Evolutionary conservation across 148 eudicot species (phyloP), one percentile per base, ranked within the genome.

Genomic region (Fagopyrum homotropicum): DNA sequence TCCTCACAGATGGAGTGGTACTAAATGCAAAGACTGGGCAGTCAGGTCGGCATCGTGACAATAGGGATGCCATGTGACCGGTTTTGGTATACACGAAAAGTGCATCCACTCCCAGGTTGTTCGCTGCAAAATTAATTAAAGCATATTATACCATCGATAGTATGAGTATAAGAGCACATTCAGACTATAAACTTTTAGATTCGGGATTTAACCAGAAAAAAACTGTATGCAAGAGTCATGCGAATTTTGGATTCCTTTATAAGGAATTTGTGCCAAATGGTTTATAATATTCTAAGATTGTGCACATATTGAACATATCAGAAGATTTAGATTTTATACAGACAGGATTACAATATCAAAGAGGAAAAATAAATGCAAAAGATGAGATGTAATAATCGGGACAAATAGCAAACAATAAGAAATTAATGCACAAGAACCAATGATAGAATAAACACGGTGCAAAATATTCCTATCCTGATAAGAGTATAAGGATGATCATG

Each of bases 21-120:
- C 96, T 91, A 72, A 94, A 94, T 15, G 98, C 98, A 75, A 94
- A 94, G 78, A 94, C 89, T 45, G 98, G 98, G 83, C 98, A 94
- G 75, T 94, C 97, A 0, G 98, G 97, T 30, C 98, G 90, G 81
- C 97, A 91, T 56, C 97, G 90, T 7, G 98, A 94, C 74, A 94
- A 76, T 60, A 94, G 93, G 77, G 97, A 94, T 56, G 98, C 98
- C 95, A 94, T 92, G 83, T 91, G 90, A 45, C 98, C 98, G 0
- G 82, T 72, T 84, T 91, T 94, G 4, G 98, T 87, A 83, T 86
- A 94, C 59, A 94, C 98, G 69, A 94, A 94, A 30, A 94, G 78
- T 17, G 97, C 98, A 74, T 94, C 98, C 75, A 86, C 98, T 84
- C 83, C 96, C 73, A 94, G 75, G 77, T 87, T 91, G 82, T 94